phyloP scores from a whole-genome alignment of 805 yeast species.

The Wickerhamiella shivajii region DNA sequence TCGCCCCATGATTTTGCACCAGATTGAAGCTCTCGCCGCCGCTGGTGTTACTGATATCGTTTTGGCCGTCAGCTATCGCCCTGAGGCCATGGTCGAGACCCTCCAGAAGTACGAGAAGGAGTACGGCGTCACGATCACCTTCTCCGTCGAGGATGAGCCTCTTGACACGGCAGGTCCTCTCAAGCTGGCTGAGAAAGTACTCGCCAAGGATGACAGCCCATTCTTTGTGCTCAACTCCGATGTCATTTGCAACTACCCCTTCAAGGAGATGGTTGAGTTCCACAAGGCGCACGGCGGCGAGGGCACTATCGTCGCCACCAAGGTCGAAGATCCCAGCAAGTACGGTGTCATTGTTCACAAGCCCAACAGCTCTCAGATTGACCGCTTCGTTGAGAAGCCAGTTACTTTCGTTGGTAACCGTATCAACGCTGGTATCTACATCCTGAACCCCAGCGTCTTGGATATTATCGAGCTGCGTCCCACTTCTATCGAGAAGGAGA shows the following conservation, averaged over 20 bases:
- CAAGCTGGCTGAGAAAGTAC: constrained; percentile 86
- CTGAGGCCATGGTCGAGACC: constrained; percentile 96
- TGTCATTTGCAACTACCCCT: constrained; percentile 97
- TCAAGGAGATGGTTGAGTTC: constrained; percentile 79
- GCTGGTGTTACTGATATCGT: constrained; percentile 99
- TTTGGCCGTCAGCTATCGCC: constrained; percentile 96
- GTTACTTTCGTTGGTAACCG: constrained; percentile 99
- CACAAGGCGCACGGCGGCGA: constrained; percentile 93
- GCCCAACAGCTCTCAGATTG: constrained; percentile 87
- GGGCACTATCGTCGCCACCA: constrained; percentile 98
- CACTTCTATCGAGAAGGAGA: constrained; percentile 98
- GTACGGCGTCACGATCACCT: constrained; percentile 89
- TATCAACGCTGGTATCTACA: constrained; percentile 97
- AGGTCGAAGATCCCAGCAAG: constrained; percentile 98
- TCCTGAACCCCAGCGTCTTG: constrained; percentile 92
- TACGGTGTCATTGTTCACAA: constrained; percentile 99
- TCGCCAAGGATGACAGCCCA: constrained; percentile 90
- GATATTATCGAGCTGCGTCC: constrained; percentile 96
- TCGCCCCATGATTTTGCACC: constrained; percentile 98
- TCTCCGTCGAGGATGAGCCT: constrained; percentile 98
- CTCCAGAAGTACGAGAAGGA: constrained; percentile 86
- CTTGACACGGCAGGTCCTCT: constrained; percentile 99
- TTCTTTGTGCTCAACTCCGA: constrained; percentile 97
- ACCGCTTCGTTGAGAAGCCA: constrained; percentile 98
- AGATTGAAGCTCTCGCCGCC: constrained; percentile 91